phyloP scores from a whole-genome alignment of 2,329 filamentous ascomycete species.

The Aspergillus udagawae region DNA sequence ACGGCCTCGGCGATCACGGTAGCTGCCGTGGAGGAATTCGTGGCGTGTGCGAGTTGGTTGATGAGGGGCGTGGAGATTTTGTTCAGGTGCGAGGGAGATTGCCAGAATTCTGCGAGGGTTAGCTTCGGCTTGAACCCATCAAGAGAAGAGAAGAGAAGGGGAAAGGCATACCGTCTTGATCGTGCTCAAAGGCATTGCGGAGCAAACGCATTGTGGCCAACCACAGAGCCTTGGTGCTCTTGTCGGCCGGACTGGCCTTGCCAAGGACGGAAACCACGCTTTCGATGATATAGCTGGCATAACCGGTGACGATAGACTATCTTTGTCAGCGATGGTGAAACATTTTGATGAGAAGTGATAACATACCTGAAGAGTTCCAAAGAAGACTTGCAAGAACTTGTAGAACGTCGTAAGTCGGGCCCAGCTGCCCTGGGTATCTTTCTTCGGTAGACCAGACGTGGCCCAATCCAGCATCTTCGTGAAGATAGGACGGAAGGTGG shows the following conservation, averaged over 20 bases:
- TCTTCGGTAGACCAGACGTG: constrained; percentile 56
- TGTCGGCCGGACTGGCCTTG: constrained; percentile 36
- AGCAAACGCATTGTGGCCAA: constrained; percentile 67
- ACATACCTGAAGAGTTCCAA: constrained; percentile 69
- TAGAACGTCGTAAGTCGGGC: constrained; percentile 73
- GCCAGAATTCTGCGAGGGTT: constrained; percentile 68
- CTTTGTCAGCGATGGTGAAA: constrained; percentile 6
- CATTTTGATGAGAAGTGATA: not conserved
- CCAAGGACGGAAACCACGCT: constrained; percentile 63
- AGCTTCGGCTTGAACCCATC: not conserved
- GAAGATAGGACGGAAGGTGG: constrained; percentile 88
- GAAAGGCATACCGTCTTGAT: constrained; percentile 64
- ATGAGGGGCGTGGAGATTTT: constrained; percentile 67
- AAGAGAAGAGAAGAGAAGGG: too few relatives aligned
- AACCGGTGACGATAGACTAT: constrained; percentile 84
- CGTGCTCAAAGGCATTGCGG: constrained; percentile 73
- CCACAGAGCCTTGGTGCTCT: constrained; percentile 60
- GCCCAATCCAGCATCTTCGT: constrained; percentile 81
- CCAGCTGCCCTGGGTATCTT: constrained; percentile 54
- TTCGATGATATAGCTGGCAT: constrained; percentile 80
- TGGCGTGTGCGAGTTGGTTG: constrained; percentile 56
- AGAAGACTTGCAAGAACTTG: constrained; percentile 74
- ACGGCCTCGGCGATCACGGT: constrained; percentile 58
- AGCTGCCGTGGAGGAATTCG: constrained; percentile 34
- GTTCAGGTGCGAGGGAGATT: constrained; percentile 80